Percentiles rank a stretch among this genome's conserved stretches.
phyloP scores from a whole-genome alignment of 371 early-diverging fungal species.

The Mortierella sp. region DNA sequence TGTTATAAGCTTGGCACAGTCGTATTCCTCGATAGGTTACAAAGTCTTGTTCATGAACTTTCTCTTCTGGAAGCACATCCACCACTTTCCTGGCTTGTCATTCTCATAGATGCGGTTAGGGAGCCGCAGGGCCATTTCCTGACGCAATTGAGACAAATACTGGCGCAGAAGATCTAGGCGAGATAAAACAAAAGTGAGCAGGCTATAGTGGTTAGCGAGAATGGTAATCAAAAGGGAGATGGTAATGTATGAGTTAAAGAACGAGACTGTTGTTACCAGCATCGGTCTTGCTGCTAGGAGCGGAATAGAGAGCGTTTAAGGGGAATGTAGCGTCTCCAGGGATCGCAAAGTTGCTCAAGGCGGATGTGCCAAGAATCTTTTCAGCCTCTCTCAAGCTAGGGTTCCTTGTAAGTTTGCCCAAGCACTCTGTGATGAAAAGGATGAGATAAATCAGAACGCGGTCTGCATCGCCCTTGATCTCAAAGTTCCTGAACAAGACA shows the following conservation, averaged over 20 bases:
- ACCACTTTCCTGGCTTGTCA: conserved; percentile 95
- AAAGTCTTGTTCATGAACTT: conserved; percentile 95
- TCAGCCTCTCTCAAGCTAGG: conserved; percentile 76
- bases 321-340: conserved; percentile 96
- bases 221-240: no score
- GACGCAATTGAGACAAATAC: conserved; percentile 91
- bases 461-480: conserved; percentile 95
- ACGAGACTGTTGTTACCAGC: conserved; percentile 70
- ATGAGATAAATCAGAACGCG: conserved; percentile 94
- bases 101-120: conserved; percentile 84
- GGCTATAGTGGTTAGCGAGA: no score
- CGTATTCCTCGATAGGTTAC: conserved; percentile 38
- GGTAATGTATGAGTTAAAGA: not conserved
- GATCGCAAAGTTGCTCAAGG: conserved; percentile 89
- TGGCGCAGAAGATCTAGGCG: conserved; percentile 82
- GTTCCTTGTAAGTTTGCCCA: conserved; percentile 76
- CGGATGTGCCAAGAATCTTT: conserved; percentile 84
- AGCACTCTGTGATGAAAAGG: conserved; percentile 92
- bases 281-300: conserved; percentile 81
- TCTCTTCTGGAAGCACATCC: conserved; percentile 97
- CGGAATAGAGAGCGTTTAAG: conserved; percentile 87
- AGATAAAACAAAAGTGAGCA: conserved; percentile 7
- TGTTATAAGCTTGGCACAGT: not conserved
- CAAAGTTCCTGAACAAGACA: conserved; percentile 97
- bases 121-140: conserved; percentile 86